Percentiles rank a stretch among this genome's conserved stretches.
phyloP scores from a whole-genome alignment of 345 rosid genomes.

The Gossypium arboreum region DNA sequence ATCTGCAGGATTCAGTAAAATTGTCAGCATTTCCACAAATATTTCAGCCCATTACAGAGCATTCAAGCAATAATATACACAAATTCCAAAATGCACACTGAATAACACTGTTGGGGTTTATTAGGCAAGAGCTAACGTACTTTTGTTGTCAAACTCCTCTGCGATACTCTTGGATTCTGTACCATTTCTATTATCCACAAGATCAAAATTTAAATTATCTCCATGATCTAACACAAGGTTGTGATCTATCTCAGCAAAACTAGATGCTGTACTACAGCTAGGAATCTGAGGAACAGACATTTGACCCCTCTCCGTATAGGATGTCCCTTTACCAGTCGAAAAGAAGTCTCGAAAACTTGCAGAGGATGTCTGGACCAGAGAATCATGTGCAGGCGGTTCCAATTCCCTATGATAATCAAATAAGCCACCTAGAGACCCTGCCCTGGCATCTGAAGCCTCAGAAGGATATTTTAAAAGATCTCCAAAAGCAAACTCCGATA shows the following conservation, averaged over 20 bases:
- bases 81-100: background rate
- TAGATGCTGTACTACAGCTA: constrained; percentile 44
- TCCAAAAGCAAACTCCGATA: background rate
- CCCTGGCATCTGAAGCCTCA: constrained; percentile 28
- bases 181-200: constrained; percentile 23
- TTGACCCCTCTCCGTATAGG: constrained; percentile 26
- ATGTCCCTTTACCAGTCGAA: constrained; percentile 25
- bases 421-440: constrained; percentile 24
- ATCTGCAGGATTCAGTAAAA: constrained; percentile 35
- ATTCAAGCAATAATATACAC: background rate
- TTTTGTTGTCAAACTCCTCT: constrained; percentile 28
- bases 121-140: constrained; percentile 27
- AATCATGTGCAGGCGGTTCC: constrained; percentile 28
- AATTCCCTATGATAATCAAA: constrained; percentile 27
- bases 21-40: constrained; percentile 20
- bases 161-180: constrained; percentile 23
- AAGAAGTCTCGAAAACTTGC: constrained; percentile 41
- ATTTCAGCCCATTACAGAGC: background rate
- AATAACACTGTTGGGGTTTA: background rate
- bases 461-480: constrained; percentile 10
- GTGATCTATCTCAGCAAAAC: constrained; percentile 34
- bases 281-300: constrained; percentile 39
- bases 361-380: constrained; percentile 34
- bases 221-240: constrained; percentile 25
- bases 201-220: constrained; percentile 25